Percentiles rank a stretch among this genome's conserved stretches.
Conservation (phyloP, 371 early-diverging fungal genomes). For the Circinella minor region DNA sequence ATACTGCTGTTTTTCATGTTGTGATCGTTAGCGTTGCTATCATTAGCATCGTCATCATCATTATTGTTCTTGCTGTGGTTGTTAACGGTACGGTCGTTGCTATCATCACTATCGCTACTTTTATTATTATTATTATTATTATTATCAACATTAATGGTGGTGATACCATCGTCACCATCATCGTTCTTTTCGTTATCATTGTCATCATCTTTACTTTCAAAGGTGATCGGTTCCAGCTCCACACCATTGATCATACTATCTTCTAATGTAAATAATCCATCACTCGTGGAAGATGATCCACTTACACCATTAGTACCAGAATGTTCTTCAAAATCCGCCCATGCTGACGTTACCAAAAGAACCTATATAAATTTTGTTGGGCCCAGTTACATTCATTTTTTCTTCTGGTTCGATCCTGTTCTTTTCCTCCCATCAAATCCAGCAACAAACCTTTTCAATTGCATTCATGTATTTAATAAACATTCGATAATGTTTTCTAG, state of each 20-base stretch:
- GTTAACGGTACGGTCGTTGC: too few species aligned
- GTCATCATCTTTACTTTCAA: conserved; percentile 10
- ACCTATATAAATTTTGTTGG: conserved; percentile 19
- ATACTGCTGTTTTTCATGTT: not conserved
- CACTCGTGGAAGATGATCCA: not conserved
- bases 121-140: not conserved
- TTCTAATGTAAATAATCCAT: conserved; percentile 8
- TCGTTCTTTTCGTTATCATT: not conserved
- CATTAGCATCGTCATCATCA: not conserved
- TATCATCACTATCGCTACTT: not conserved
- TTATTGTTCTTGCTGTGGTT: not conserved
- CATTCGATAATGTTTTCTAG: conserved; percentile 53
- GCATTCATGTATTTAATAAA: conserved; percentile 64
- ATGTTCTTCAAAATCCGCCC: conserved; percentile 33
- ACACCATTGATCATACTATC: conserved; percentile 19
- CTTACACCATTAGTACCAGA: conserved; percentile 18
- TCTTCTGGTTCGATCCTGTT: too few species aligned
- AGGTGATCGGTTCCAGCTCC: conserved; percentile 30
- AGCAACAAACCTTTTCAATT: conserved; percentile 52
- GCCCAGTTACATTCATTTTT: too few species aligned
- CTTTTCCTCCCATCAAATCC: too few species aligned
- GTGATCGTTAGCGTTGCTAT: not conserved
- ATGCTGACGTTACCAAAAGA: conserved; percentile 42
- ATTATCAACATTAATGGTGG: not conserved
- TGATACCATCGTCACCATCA: not conserved